Evolutionary conservation across 1,284 basidiomycete species (phyloP).

Genomic region (Papiliotrema terrestris): DNA sequence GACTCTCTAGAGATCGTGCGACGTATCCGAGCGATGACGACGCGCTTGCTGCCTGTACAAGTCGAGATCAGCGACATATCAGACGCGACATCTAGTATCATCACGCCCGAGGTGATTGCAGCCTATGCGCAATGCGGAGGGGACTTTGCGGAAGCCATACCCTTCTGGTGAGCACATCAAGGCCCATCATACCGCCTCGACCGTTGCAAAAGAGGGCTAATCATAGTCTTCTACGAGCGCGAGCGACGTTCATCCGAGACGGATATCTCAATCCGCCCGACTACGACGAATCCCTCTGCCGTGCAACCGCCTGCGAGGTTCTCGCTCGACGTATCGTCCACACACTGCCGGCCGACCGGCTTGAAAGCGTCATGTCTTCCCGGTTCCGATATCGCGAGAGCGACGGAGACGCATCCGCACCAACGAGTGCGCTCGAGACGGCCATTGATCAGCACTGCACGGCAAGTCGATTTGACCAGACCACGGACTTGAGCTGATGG

Average conservation of each 20-base stretch:
- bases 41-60: conserved; percentile 75
- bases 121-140: conserved; percentile 52
- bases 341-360: conserved; percentile 59
- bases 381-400: conserved; percentile 68
- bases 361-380: conserved; percentile 65
- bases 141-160: conserved; percentile 70
- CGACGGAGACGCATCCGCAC: conserved; percentile 72
- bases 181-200: neutral
- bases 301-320: conserved; percentile 84
- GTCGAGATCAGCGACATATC: conserved; percentile 44
- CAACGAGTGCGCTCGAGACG: conserved; percentile 70
- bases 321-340: conserved; percentile 79
- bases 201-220: neutral
- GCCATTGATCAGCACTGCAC: conserved; percentile 70
- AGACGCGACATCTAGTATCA: conserved; percentile 46
- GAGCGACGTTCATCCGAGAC: conserved; percentile 66
- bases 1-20: conserved; percentile 58
- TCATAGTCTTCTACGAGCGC: conserved; percentile 68
- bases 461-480: conserved; percentile 14
- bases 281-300: conserved; percentile 75
- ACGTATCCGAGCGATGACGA: conserved; percentile 71
- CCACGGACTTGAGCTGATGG: neutral
- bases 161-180: conserved; percentile 34
- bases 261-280: conserved; percentile 57
- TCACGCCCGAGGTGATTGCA: conserved; percentile 50